phyloP scores from a whole-genome alignment of 805 yeast genomes.

The Candida gorgasii region DNA sequence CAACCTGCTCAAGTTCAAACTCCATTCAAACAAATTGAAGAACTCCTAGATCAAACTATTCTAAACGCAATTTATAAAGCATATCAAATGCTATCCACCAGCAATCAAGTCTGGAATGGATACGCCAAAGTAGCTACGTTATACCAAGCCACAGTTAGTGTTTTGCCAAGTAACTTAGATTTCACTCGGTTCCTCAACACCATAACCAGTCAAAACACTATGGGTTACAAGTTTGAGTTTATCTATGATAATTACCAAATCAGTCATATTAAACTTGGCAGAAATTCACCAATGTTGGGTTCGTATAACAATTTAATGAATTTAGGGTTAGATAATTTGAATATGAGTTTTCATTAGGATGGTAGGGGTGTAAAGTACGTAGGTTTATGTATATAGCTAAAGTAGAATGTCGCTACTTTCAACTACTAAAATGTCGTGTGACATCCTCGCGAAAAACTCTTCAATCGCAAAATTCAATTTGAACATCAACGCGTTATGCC shows the following conservation, averaged over 20 bases:
- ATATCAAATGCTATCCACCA: constrained; percentile 33
- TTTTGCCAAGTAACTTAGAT: constrained; percentile 30
- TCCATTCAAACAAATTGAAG: constrained; percentile 9
- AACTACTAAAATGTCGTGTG: too few relatives aligned
- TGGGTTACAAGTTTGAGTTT: constrained; percentile 39
- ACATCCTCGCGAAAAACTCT: too few relatives aligned
- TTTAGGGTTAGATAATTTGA: constrained; percentile 1
- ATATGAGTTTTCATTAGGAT: background rate
- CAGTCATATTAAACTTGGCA: constrained; percentile 33
- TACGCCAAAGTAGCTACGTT: constrained; percentile 35
- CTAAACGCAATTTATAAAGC: constrained; percentile 46
- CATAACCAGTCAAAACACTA: constrained; percentile 20
- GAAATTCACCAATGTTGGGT: constrained; percentile 2
- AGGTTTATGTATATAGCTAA: background rate
- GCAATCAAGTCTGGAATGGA: constrained; percentile 38
- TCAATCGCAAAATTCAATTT: too few relatives aligned
- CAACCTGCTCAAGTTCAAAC: too few relatives aligned
- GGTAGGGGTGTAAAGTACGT: background rate
- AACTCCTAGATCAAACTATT: constrained; percentile 20
- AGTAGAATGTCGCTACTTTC: too few relatives aligned
- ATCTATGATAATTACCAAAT: constrained; percentile 48
- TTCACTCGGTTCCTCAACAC: constrained; percentile 33
- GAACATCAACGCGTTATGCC: constrained; percentile 30
- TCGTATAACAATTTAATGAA: constrained; percentile 1
- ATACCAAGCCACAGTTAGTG: constrained; percentile 31